Conservation (phyloP, 2,329 filamentous ascomycete species). For the Botrytis deweyae region DNA sequence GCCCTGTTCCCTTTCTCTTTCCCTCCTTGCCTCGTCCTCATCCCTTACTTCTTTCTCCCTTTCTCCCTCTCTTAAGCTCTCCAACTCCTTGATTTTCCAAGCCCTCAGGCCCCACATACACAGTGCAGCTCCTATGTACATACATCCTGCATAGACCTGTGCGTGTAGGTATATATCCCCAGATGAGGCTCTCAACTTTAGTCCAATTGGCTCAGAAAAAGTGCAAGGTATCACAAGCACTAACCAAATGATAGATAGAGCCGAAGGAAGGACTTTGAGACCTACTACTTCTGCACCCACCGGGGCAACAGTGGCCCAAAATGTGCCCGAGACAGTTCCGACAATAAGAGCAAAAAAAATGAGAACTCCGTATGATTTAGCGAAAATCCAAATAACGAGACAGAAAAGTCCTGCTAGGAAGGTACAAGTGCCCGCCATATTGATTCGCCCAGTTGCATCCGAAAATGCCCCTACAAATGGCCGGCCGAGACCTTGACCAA, state of each 20-base stretch:
- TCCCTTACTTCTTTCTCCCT: slow-evolving; percentile 28
- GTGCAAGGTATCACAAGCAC: slow-evolving; percentile 68
- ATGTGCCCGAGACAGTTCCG: slow-evolving; percentile 65
- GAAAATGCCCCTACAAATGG: slow-evolving; percentile 72
- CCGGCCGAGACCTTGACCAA: slow-evolving; percentile 62
- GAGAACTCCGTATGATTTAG: slow-evolving; percentile 62
- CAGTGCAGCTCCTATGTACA: slow-evolving; percentile 57
- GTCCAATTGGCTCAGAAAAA: slow-evolving; percentile 60
- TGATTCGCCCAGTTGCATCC: slow-evolving; percentile 68
- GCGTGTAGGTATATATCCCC: slow-evolving; percentile 54
- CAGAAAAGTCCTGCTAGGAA: slow-evolving; percentile 63
- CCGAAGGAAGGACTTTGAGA: slow-evolving; percentile 64
- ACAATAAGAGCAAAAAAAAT: slow-evolving; percentile 68
- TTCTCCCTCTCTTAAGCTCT: slow-evolving; percentile 37
- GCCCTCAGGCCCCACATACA: slow-evolving; percentile 55
- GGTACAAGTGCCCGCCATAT: slow-evolving; percentile 66
- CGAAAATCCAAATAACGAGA: slow-evolving; percentile 72
- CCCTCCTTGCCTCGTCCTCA: slow-evolving; percentile 25
- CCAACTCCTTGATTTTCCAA: slow-evolving; percentile 59
- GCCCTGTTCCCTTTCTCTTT: not conserved
- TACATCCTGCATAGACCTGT: slow-evolving; percentile 60
- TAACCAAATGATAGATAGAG: slow-evolving; percentile 70
- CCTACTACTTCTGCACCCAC: slow-evolving; percentile 69
- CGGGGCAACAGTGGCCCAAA: slow-evolving; percentile 23
- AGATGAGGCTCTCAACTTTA: slow-evolving; percentile 51